Conservation (phyloP, 805 yeast species). For the Yarrowia sp. region DNA sequence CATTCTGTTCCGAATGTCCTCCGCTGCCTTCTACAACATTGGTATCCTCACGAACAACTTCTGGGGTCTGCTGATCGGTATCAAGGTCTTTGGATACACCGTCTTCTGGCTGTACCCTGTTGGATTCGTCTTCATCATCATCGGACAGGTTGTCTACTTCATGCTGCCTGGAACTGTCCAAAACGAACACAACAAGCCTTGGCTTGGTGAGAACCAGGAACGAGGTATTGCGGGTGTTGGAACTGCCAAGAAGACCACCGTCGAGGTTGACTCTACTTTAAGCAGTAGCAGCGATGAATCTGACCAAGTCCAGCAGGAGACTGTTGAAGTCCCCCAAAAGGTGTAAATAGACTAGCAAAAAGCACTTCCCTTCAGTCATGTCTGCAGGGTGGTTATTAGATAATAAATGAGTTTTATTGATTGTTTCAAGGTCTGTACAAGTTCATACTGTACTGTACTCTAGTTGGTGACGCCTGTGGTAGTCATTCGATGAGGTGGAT, state of each 20-base stretch:
- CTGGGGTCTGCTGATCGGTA: slow-evolving; percentile 57
- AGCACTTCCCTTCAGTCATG: background rate
- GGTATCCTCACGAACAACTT: slow-evolving; percentile 55
- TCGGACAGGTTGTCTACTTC: slow-evolving; percentile 54
- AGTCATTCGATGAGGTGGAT: too few relatives aligned
- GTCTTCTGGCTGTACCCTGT: slow-evolving; percentile 58
- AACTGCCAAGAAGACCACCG: slow-evolving; percentile 44
- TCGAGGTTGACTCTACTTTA: slow-evolving; percentile 12
- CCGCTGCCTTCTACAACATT: slow-evolving; percentile 57
- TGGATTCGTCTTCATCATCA: slow-evolving; percentile 54
- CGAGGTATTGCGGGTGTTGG: slow-evolving; percentile 47
- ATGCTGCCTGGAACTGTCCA: slow-evolving; percentile 49
- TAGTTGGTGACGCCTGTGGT: too few relatives aligned
- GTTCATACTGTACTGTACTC: too few relatives aligned
- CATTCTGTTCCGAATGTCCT: slow-evolving; percentile 55
- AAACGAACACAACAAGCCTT: slow-evolving; percentile 55
- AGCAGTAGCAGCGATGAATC: slow-evolving; percentile 31
- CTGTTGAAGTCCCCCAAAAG: slow-evolving; percentile 3
- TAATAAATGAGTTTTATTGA: slow-evolving; percentile 15
- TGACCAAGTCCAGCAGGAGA: slow-evolving; percentile 7
- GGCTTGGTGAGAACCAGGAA: slow-evolving; percentile 51
- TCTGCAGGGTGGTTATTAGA: slow-evolving; percentile 27
- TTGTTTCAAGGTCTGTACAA: too few relatives aligned
- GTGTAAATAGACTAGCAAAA: background rate
- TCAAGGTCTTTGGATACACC: slow-evolving; percentile 54